Evolutionary conservation across 192 early-diverging fungal species (phyloP), one percentile per base, ranked within the genome.

Genomic region (Coemansia sp.): DNA sequence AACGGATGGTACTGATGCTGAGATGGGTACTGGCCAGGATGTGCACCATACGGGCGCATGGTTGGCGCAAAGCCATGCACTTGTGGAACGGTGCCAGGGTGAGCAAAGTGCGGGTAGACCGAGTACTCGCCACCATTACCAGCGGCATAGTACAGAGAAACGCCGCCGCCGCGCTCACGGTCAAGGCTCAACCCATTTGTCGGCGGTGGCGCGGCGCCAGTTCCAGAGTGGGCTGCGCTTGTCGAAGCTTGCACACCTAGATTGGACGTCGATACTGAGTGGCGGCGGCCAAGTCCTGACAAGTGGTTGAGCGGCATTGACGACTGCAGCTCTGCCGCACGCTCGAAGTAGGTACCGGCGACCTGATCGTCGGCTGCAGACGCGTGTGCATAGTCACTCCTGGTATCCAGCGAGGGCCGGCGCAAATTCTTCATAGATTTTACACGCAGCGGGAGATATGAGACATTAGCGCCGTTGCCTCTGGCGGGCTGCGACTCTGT

Each of bases 371-470:
- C 71, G 13, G 65, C 38, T 1, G 52, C 67, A 5, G 65, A 10
- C 36, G 63, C 51, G 20, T 33, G 41, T 2, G 42, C 20, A n/a
- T 46, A 15, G 27, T 73, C 76, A 16, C 24, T 20, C 10, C 67
- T 57, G 41, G 51, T 31, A 40, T 82, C 76, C n/a, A 77, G 57
- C 4, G 76, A 78, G 15, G 76, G 69, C 9, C 73, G 61, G 22
- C 76, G 80, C 63, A 83, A 36, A 42, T 83, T 75, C 66, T 78
- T 83, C 27, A 83, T 36, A 1, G 80, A 83, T 36, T 70, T 63
- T 15, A 82, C 66, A 27, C 75, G 71, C 33, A 60, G 68, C 38
- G 76, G 80, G 33, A 66, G n/a, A 57, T 70, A 72, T 6, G 66
- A 29, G 2, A 46, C 65, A 15, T 11, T 44, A 31, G 36, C 43